Evolutionary conservation across 345 rosid species (phyloP), one percentile per base, ranked within the genome.

Genomic region (Murraya koenigii): DNA sequence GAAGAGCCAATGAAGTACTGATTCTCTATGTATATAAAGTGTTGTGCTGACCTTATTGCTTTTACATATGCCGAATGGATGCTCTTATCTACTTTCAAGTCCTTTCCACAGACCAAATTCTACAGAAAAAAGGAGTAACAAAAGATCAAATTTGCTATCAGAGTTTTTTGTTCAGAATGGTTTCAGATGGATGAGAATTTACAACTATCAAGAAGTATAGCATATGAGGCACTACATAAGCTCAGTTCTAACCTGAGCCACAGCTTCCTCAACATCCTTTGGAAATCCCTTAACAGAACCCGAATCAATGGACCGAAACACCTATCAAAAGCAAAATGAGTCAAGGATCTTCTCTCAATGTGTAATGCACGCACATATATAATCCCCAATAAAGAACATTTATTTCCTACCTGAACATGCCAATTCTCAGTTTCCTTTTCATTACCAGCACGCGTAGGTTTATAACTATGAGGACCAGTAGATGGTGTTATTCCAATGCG

Each of bases 211-310:
- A 56, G 33, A 28, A 58, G 64, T 15, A 47, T 36, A 36, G 55
- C 28, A 77, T 23, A 71, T 28, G 3, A 66, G 70, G 73, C 66
- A 58, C 65, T 19, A 20, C 33, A 63, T 36, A 62, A 63, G 36
- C 60, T 2, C 69, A 44, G 36, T 60, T 75, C 79, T 71, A 82
- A 90, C 94, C 91, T 87, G 91, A 59, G 82, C 84, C 59, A 77
- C 66, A 49, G 92, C 92, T 52, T 89, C 86, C 75, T 82, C 77
- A 58, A 79, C 26, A 13, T 76, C 79, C 66, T 90, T 89, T 8
- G 97, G 94, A 63, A 92, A 92, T 65, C 97, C 94, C 73, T 77
- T 82, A 23, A 89, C 94, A 25, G 93, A 89, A 63, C 97, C 97
- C 7, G 97, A 92, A 85, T 92, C 97, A 74, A 90, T 92, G 58